Evolutionary conservation across 1,284 basidiomycete species (phyloP), one percentile per base, ranked within the genome.

Genomic region (Austroboletus niveus): DNA sequence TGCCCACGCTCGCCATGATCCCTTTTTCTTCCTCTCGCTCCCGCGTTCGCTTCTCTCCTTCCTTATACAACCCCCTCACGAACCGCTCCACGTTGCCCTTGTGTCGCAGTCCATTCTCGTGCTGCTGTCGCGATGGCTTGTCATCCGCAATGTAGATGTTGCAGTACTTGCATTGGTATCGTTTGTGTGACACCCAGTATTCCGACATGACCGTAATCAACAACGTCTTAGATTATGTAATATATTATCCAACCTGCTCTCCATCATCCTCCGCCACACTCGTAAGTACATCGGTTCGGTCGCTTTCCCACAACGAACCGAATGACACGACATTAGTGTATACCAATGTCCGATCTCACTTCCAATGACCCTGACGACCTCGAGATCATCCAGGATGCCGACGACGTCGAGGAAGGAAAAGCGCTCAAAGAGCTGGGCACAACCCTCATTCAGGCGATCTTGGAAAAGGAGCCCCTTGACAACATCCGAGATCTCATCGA

Each of bases 81-180:
- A 89, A 96, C 9, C 94, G 81, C 65, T 98, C 94, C 56, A 92
- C 85, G 69, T 92, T 97, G 45, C 94, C 94, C 68, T 97, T 92
- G 75, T 99, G 97, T 44, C 92, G 84, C 46, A 96, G 73, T 42
- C 97, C 97, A 57, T 82, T 89, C 72, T 99, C 97, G 69, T 99
- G 97, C 55, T 95, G 93, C 56, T 83, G 78, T 48, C 91, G 82
- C 3, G 96, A 98, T 6, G 94, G 94, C 11, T 83, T 91, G 76
- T 97, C 94, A 71, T 97, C 94, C 51, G 92, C 82, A 57, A 98
- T 95, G 73, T 87, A 93, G 52, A 89, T 91, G 44, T 92, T 89
- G 72, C 92, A 94, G 72, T 93, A 93, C 64, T 89, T 89, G 81
- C 89, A 92, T 61, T 79, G 85, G 69, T 89, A 92, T 57, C 83